Evolutionary conservation across 768 basidiomycete genomes (phyloP).

Genomic region (Suillus plorans): DNA sequence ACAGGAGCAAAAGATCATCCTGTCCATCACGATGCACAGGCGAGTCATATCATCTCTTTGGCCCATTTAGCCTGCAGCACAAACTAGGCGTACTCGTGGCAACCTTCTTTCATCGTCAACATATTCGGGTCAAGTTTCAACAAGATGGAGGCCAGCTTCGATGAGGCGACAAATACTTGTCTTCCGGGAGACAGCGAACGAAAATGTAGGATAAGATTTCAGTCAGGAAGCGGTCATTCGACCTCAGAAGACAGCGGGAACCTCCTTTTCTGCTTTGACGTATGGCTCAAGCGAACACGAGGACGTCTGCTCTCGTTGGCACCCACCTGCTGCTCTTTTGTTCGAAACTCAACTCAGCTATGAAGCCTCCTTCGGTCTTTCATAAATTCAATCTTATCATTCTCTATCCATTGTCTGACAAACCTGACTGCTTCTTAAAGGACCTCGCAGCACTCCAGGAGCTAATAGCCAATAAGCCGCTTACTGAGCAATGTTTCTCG

Average conservation of each 20-base stretch:
- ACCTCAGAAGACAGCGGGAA: too few relatives aligned
- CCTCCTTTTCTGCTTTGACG: too few relatives aligned
- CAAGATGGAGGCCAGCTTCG: conserved; percentile 17
- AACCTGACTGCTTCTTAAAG: conserved; percentile 7
- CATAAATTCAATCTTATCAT: conserved; percentile 2
- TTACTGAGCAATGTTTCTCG: conserved; percentile 7
- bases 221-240: conserved; percentile 9
- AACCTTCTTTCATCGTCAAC: not conserved
- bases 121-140: too few relatives aligned
- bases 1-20: not conserved
- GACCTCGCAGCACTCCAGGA: conserved; percentile 14
- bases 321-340: not conserved
- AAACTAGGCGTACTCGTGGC: conserved; percentile 32
- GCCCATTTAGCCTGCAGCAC: conserved; percentile 4
- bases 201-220: too few relatives aligned
- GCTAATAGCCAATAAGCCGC: not conserved
- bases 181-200: too few relatives aligned
- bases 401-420: conserved; percentile 3
- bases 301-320: not conserved
- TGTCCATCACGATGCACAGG: conserved; percentile 11
- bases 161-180: conserved; percentile 9
- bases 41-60: conserved; percentile 31
- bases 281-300: not conserved
- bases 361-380: conserved; percentile 8
- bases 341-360: too few relatives aligned